Evolutionary conservation across 2,329 filamentous ascomycete species (phyloP), one percentile per base, ranked within the genome.

Genomic region (Tolypocladium amazonense): DNA sequence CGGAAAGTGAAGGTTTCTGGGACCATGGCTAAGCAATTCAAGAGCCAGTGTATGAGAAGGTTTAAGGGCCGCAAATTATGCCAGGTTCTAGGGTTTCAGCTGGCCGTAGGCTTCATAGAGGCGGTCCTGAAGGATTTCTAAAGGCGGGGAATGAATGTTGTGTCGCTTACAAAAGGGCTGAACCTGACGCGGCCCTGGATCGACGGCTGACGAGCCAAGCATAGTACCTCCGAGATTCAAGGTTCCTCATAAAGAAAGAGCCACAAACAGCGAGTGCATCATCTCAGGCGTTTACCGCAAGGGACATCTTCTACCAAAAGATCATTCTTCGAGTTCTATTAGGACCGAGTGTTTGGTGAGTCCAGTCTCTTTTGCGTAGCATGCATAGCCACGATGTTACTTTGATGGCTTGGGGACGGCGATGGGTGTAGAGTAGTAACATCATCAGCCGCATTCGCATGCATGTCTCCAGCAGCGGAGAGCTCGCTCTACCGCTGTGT

Each of bases 1-100:
- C 69, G 66, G 39, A 71, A 62, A 57, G 57, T 59, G 57, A 71
- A 70, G 37, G 47, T 56, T 47, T 57, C 56, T 39, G 56, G 5
- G 9, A 20, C 27, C 50, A 53, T 53, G 20, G 27, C 15, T 0
- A 33, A 6, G 12, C 43, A 23, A 25, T 2, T 12, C 8, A 6
- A 9, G 15, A n/a, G 18, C 18, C 18, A 15, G 15, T n/a, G 18
- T 53, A 4, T 5, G 27, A 33, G 18, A 1, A 7, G 20, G 2
- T 12, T 2, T 53, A 12, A n/a, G 38, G 14, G 8, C 15, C 2
- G 15, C 6, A 20, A 14, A 37, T 9, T 3, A 37, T 37, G 35
- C 11, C 3, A 37, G 35, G 1, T 37, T 14, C 11, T 37, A 9
- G 35, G 11, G 35, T 2, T 37, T 37, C 33, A 9, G 33, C 33